Conservation (phyloP, 2,329 filamentous ascomycete species). For the Pestalotiopsis sp. region DNA sequence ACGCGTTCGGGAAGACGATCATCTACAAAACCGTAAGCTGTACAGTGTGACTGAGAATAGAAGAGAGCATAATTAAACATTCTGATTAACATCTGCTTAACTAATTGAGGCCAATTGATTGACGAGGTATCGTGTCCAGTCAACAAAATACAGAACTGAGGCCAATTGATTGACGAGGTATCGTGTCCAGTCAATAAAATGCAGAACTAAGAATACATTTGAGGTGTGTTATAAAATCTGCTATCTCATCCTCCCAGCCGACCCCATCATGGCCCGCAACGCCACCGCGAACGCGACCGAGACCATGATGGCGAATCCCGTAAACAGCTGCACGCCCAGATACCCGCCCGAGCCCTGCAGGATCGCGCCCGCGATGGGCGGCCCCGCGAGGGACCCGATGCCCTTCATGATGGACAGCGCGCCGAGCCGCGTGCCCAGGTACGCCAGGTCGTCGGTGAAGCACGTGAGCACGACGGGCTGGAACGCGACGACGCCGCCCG, state of each 20-base stretch:
- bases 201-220: too few species aligned
- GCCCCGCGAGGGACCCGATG: conserved; percentile 6
- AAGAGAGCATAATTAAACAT: too few species aligned
- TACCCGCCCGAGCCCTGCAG: conserved; percentile 8
- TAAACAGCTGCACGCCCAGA: conserved; percentile 7
- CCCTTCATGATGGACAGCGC: conserved; percentile 7
- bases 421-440: conserved; percentile 7
- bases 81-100: too few species aligned
- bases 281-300: neutral
- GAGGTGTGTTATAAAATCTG: too few species aligned
- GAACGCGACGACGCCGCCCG: conserved; percentile 9
- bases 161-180: too few species aligned
- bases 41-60: too few species aligned
- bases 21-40: too few species aligned
- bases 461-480: conserved; percentile 6
- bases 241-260: neutral
- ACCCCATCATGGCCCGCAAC: conserved; percentile 1
- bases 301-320: conserved; percentile 9
- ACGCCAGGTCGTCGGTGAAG: conserved; percentile 7
- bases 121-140: too few species aligned
- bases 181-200: too few species aligned
- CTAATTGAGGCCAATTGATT: too few species aligned
- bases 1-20: too few species aligned
- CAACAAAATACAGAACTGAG: too few species aligned
- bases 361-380: conserved; percentile 9